These are phyloP conservation scores for Pelargonium exstipulatum DNA, from an alignment of 441 rosid genomes.

Conservation along the genomic window DNA sequence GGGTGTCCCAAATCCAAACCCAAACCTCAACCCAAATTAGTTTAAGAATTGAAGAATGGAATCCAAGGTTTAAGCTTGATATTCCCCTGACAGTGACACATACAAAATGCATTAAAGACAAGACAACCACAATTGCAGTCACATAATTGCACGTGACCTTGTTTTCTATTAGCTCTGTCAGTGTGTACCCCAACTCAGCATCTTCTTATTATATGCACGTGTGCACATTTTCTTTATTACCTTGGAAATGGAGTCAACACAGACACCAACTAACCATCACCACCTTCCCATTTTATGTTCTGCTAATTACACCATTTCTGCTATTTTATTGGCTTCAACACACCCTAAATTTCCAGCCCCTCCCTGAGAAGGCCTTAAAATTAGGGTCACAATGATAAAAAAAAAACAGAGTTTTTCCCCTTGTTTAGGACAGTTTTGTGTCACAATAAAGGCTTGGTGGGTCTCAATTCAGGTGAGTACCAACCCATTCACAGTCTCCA, in stretches of 20 bases:
- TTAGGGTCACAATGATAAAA: neutral
- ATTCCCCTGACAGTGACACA: conserved; percentile 33
- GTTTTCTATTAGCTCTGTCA: conserved; percentile 19
- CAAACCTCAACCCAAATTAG: neutral
- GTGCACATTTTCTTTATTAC: conserved; percentile 32
- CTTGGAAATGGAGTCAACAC: conserved; percentile 29
- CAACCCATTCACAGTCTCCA: neutral
- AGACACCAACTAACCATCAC: conserved; percentile 11
- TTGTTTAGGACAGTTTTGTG: conserved; percentile 7
- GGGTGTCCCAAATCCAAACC: neutral
- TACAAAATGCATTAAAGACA: conserved; percentile 41
- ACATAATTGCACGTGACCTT: conserved; percentile 46
- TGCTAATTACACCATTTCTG: conserved; percentile 10
- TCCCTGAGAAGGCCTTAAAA: neutral
- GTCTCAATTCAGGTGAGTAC: neutral
- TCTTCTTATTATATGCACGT: conserved; percentile 37
- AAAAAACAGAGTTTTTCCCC: neutral
- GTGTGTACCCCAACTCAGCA: conserved; percentile 17
- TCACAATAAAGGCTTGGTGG: neutral
- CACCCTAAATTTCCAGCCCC: neutral
- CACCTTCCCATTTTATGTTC: conserved; percentile 11
- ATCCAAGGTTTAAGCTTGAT: conserved; percentile 49
- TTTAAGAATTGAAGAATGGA: conserved; percentile 31
- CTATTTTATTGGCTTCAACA: conserved; percentile 4
- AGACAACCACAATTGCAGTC: conserved; percentile 26